Evolutionary conservation across 2,329 filamentous ascomycete genomes (phyloP).

Genomic region (Paracoccidioides brasiliensis): DNA sequence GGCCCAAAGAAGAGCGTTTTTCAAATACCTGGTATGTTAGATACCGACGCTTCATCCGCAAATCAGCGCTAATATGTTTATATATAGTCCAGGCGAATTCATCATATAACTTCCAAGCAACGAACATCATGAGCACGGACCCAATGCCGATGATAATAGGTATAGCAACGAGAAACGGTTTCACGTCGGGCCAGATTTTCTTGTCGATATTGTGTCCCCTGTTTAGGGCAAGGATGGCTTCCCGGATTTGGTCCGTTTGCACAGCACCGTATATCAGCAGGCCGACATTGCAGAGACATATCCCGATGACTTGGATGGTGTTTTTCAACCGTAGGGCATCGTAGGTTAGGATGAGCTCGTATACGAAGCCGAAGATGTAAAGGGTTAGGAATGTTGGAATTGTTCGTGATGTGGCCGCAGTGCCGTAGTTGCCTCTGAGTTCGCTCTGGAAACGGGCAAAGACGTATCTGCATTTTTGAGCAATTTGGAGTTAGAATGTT

Average conservation of each 20-base stretch:
- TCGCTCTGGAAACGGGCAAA: slow-evolving; percentile 70
- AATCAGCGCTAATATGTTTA: slow-evolving; percentile 95
- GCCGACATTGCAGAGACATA: slow-evolving; percentile 84
- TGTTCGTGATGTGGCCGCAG: slow-evolving; percentile 39
- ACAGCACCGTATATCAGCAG: slow-evolving; percentile 87
- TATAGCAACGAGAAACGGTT: slow-evolving; percentile 70
- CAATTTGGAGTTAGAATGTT: slow-evolving; percentile 4
- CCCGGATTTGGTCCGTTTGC: slow-evolving; percentile 78
- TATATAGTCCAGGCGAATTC: slow-evolving; percentile 99
- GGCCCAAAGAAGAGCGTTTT: background rate
- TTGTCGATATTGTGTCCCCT: slow-evolving; percentile 32
- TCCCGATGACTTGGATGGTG: slow-evolving; percentile 93
- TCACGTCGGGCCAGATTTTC: slow-evolving; percentile 55
- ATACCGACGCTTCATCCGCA: slow-evolving; percentile 93
- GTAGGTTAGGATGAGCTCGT: slow-evolving; percentile 79
- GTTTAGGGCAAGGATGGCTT: slow-evolving; percentile 50
- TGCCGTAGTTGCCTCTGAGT: slow-evolving; percentile 31
- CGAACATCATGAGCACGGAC: slow-evolving; percentile 58
- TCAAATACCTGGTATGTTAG: slow-evolving; percentile 74
- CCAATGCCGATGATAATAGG: slow-evolving; percentile 69
- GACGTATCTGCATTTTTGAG: slow-evolving; percentile 54
- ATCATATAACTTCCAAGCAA: slow-evolving; percentile 92
- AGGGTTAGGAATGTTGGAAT: slow-evolving; percentile 93
- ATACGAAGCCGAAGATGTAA: slow-evolving; percentile 95
- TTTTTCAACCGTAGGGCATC: slow-evolving; percentile 91